A percentile compares a stretch with the other conserved stretches of the same genome.
Conservation (phyloP, 1,284 basidiomycete species). For the Pascua sp. region DNA sequence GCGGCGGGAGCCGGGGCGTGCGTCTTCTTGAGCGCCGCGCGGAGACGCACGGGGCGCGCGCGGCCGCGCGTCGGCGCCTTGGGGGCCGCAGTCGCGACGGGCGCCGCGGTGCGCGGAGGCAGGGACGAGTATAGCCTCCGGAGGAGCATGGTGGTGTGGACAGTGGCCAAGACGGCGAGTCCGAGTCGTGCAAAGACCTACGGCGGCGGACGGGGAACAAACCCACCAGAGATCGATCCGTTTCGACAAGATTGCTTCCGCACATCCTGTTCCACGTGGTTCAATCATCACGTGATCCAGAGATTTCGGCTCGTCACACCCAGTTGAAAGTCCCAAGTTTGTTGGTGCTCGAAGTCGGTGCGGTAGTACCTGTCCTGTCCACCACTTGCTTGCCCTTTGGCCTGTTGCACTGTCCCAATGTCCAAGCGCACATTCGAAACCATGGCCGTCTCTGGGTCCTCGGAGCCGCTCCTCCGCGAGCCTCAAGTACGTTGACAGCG, state of each 20-base stretch:
- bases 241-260: not conserved
- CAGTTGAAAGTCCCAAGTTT: too few species aligned
- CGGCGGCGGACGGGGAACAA: not conserved
- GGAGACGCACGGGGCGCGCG: slow-evolving; percentile 11
- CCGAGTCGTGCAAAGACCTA: slow-evolving; percentile 1
- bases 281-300: not conserved
- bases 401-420: slow-evolving; percentile 12
- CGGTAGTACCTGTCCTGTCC: too few species aligned
- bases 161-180: slow-evolving; percentile 5
- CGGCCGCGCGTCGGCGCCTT: slow-evolving; percentile 15
- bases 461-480: slow-evolving; percentile 26
- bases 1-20: not conserved
- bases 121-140: slow-evolving; percentile 37
- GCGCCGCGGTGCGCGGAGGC: slow-evolving; percentile 1
- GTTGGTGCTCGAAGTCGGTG: too few species aligned
- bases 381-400: too few species aligned
- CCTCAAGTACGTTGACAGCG: slow-evolving; percentile 38
- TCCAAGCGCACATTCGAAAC: slow-evolving; percentile 34
- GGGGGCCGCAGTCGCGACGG: slow-evolving; percentile 2
- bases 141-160: slow-evolving; percentile 25
- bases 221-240: slow-evolving; percentile 3
- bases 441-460: slow-evolving; percentile 13
- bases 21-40: slow-evolving; percentile 7
- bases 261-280: not conserved
- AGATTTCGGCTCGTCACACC: not conserved